Evolutionary conservation across 2,329 filamentous ascomycete genomes (phyloP).

Genomic region (Trichoderma polysporum): DNA sequence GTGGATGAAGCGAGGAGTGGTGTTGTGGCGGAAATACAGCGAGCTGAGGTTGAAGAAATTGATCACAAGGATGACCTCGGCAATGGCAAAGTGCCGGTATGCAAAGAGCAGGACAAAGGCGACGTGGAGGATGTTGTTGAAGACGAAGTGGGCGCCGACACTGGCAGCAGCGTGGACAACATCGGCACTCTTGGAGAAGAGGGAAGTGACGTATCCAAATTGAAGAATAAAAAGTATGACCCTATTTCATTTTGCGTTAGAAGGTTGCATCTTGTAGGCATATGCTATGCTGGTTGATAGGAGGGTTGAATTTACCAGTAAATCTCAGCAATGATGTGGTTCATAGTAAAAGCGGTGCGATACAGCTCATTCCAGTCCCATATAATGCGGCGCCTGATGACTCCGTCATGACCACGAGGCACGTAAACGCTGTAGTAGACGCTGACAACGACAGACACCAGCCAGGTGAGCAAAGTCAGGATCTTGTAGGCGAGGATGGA

Average conservation of each 20-base stretch:
- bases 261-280: not conserved
- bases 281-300: no score
- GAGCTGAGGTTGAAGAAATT: conserved; percentile 80
- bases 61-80: conserved; percentile 72
- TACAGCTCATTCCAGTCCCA: conserved; percentile 70
- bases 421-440: conserved; percentile 70
- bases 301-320: conserved; percentile 62
- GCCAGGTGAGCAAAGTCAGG: conserved; percentile 71
- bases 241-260: conserved; percentile 43
- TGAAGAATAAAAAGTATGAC: conserved; percentile 73
- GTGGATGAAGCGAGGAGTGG: conserved; percentile 73
- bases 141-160: conserved; percentile 80
- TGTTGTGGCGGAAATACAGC: conserved; percentile 78
- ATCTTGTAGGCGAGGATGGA: conserved; percentile 73
- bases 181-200: conserved; percentile 67
- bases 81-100: conserved; percentile 69
- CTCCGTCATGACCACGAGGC: conserved; percentile 64
- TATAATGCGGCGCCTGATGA: conserved; percentile 61
- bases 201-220: conserved; percentile 69
- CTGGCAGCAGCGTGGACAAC: conserved; percentile 69
- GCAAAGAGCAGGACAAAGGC: conserved; percentile 83
- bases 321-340: conserved; percentile 61
- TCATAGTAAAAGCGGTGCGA: conserved; percentile 73
- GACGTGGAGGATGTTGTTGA: conserved; percentile 81
- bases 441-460: conserved; percentile 68